Conservation (phyloP, 352 stramenopile genomes). For the Chrysophaeum taylorii region DNA sequence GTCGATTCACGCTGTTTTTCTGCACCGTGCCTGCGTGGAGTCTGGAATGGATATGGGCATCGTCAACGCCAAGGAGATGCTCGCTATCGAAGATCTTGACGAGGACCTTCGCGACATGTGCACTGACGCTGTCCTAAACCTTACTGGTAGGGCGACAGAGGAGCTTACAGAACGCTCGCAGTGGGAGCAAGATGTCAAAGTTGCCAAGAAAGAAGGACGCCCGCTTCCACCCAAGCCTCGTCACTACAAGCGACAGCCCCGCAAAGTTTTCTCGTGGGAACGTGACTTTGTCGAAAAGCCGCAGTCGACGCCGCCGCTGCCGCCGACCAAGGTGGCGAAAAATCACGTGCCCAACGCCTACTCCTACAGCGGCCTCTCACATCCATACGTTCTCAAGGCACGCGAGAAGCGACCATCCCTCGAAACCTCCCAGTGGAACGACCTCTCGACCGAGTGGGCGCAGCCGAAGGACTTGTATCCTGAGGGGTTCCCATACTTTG, state of each 20-base stretch:
- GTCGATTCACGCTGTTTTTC: conserved; percentile 86
- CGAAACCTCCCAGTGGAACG: background rate
- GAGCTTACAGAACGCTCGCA: background rate
- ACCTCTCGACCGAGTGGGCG: conserved; percentile 34
- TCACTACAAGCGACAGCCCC: background rate
- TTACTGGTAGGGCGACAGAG: background rate
- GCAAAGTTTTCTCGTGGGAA: conserved; percentile 2
- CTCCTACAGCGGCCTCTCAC: background rate
- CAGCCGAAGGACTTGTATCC: conserved; percentile 41
- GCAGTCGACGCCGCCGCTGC: conserved; percentile 46
- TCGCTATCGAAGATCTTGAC: background rate
- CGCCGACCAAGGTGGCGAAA: conserved; percentile 42
- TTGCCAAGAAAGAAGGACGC: background rate
- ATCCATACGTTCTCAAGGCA: background rate
- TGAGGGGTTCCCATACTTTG: conserved; percentile 59
- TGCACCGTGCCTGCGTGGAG: conserved; percentile 80
- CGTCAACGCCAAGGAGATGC: conserved; percentile 83
- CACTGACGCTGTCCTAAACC: background rate
- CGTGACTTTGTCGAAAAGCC: conserved; percentile 24
- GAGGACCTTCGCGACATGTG: conserved; percentile 1
- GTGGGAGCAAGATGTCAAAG: background rate
- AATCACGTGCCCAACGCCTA: conserved; percentile 24
- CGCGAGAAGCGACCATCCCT: conserved; percentile 10
- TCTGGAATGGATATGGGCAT: conserved; percentile 97
- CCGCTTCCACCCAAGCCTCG: background rate